Base-by-base conservation (phyloP, 2,329 filamentous ascomycete genomes). In the Periconia sp. region DNA sequence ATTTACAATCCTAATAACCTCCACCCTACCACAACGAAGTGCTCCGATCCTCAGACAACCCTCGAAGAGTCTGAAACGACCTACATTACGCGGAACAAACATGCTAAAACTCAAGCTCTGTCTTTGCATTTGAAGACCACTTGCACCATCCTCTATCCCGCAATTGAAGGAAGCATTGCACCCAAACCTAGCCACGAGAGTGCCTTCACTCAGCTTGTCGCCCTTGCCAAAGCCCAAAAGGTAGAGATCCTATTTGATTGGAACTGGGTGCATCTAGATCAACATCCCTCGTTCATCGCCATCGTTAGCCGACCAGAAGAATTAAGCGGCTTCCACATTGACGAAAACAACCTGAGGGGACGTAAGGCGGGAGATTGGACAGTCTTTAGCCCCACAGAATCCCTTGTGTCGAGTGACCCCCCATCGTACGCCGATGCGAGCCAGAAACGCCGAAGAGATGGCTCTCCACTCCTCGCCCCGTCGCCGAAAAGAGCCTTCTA, bases 391-490 rank as follows among this genome's bases (percentile, higher is more conserved):
- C 50, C 47, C 18, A 33, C 43, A 10, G 46, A 59, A 18, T 31
- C 47, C 15, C 18, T 35, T 10, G 54, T 42, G 35, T 19, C 49
- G 5, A 27, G 5, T 6, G 23, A 31, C 20, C 60, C 57, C n/a
- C 60, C 60, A 33, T 35, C 47, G 17, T 63, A 63, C 30, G 30
- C 51, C 11, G 37, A 50, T 14, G 47, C 44, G 27, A 50, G 37
- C 8, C 33, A 20, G 40, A 62, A 63, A 50, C 57, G 57, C 11
- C 20, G 48, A 23, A 55, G 60, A 52, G 53, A 50, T 18, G 37
- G 3, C 37, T 15, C 53, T 41, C 46, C 57, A 37, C 19, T 41
- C 18, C 17, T 17, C 9, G 50, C 42, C 6, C 57, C 50, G 15
- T 45, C 52, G 31, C n/a, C 47, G 3, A 63, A 63, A 49, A 57